Base-by-base conservation (phyloP, 768 basidiomycete species). In the Calocera cornea region DNA sequence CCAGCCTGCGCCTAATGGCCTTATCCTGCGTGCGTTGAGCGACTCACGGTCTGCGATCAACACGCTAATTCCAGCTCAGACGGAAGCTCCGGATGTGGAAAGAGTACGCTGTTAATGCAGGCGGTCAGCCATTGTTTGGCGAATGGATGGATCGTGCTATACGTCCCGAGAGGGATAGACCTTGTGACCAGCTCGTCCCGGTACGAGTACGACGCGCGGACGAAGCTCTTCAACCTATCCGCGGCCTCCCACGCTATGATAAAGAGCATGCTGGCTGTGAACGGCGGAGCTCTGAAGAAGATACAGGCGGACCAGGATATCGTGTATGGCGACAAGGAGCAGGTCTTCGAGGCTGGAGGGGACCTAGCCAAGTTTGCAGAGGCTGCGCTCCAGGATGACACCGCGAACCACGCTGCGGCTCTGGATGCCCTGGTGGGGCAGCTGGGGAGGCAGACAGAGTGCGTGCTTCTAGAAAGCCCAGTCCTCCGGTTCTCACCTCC, bases 81-180 rank as follows among this genome's bases (percentile, higher is more conserved):
- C 69, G 93, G 93, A 16, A 77, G 82, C 5, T 69, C 83, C 10
- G 93, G 94, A 3, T 86, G 83, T 66, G 94, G 93, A 44, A 97
- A 95, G 78, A 90, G 87, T 66, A 85, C 83, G 69, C 75, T 90
- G 10, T 76, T 95, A 34, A 78, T 94, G 10, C 93, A 97, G 75
- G 82, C 87, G 0, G 84, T 90, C 0, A 81, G 88, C 41, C 86
- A 90, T 69, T 87, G 86, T 36, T 71, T 82, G 11, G 76, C 81
- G 1, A 81, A 83, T 24, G 82, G 83, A 31, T 94, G 91, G 89
- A 81, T 95, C 24, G 90, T 92, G 19, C 76, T 95, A 19, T 97
- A 94, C 74, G 83, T 93, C 29, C 92, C 94, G 1, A 81, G 87
- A 77, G 85, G 91, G 90, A 79, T 81, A 68, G 79, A 78, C 63